Percentiles rank a stretch among this genome's conserved stretches.
phyloP scores from a whole-genome alignment of 169 alveolate species.

The Cyclospora cayetanensis region DNA sequence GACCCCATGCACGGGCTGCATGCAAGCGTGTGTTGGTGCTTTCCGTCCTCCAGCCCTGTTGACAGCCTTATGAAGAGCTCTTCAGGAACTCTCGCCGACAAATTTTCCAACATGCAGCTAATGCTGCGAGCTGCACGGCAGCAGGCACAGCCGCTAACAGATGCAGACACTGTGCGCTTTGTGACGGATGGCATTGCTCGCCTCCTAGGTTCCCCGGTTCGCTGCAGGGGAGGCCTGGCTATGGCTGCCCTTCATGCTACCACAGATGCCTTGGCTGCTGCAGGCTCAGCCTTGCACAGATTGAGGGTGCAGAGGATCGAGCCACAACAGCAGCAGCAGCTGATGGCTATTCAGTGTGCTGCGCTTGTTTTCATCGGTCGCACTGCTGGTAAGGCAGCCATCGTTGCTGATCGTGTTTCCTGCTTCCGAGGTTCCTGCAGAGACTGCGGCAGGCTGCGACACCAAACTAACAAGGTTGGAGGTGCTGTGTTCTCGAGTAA shows the following conservation, averaged over 20 bases:
- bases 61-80: background rate
- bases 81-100: background rate
- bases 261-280: slow-evolving; percentile 10
- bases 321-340: slow-evolving; percentile 50
- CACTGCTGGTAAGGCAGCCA: background rate
- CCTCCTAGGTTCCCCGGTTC: background rate
- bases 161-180: background rate
- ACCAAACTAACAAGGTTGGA: background rate
- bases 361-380: background rate
- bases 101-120: background rate
- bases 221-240: slow-evolving; percentile 14
- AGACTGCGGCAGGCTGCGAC: background rate
- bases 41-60: background rate
- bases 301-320: background rate
- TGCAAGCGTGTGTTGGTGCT: background rate
- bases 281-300: background rate
- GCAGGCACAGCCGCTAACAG: slow-evolving; percentile 8
- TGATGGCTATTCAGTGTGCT: slow-evolving; percentile 23
- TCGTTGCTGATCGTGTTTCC: background rate
- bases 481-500: no score
- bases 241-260: background rate
- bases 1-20: background rate
- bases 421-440: background rate
- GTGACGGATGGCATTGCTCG: slow-evolving; percentile 11
- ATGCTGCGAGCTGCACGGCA: slow-evolving; percentile 31